Evolutionary conservation across 345 rosid species (phyloP), one percentile per base, ranked within the genome.

Genomic region (Eutrema heterophyllum): DNA sequence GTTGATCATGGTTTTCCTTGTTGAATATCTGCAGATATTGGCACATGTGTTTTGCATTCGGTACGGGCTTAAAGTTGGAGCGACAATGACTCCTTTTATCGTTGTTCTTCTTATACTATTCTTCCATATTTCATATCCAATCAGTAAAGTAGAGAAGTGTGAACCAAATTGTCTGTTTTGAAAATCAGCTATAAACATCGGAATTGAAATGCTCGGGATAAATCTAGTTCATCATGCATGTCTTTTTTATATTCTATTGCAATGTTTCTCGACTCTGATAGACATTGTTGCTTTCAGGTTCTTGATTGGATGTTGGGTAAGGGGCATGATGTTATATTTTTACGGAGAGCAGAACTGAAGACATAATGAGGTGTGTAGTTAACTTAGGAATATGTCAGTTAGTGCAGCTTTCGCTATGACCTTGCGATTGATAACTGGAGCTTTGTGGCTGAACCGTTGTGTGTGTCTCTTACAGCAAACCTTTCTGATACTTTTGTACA

Each of bases 241-340:
- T 29, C 5, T 36, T 24, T 4, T 64, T n/a, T 8, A 27, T 27
- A n/a, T 24, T 10, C 49, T 10, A 24, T 43, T 16, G 3, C 30
- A 29, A 27, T 26, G 13, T 9, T 64, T 3, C n/a, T n/a, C n/a
- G n/a, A n/a, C 66, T 52, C 39, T 54, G 30, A 27, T 62, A 18
- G 2, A 48, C 9, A 27, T 45, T 35, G 52, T 14, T 67, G 43
- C 7, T 79, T 51, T 1, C 68, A 92, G 98, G 86, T 92, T 63
- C 78, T 92, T 80, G 98, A 93, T 84, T 90, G 90, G 93, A 87
- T 93, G 98, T 75, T 93, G n/a, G 82, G 98, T 97, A 55, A 93
- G 79, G 96, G 96, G 53, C 98, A 90, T 45, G 91, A 85, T 66
- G 93, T 72, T 70, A n/a, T n/a, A n/a, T 93, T 93, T 41, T 70